These are phyloP conservation scores for Cercospora sp. DNA, from an alignment of 2,329 filamentous ascomycete genomes.

Conservation along the genomic window DNA sequence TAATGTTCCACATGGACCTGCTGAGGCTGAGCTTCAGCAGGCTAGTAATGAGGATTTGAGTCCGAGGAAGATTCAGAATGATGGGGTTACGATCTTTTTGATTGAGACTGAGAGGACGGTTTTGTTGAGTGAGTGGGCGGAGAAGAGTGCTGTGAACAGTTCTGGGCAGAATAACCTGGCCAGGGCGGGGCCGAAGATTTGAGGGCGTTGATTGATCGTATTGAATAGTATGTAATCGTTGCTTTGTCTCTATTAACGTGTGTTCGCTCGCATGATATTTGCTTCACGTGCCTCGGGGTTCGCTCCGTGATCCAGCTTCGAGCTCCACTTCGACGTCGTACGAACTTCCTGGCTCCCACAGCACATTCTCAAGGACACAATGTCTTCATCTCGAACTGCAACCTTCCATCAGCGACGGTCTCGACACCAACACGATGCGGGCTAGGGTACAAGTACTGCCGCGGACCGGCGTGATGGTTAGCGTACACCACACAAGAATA, in stretches of 20 bases:
- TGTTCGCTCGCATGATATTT: background rate
- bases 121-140: conserved; percentile 22
- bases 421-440: background rate
- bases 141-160: conserved; percentile 14
- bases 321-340: background rate
- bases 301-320: background rate
- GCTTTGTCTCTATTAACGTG: conserved; percentile 4
- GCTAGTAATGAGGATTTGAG: conserved; percentile 16
- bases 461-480: background rate
- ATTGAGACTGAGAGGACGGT: conserved; percentile 24
- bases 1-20: conserved; percentile 19
- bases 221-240: background rate
- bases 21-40: conserved; percentile 21
- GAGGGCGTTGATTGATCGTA: background rate
- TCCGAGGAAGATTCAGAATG: conserved; percentile 19
- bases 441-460: background rate
- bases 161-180: background rate
- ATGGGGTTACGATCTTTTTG: conserved; percentile 18
- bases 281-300: background rate
- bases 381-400: background rate
- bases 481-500: background rate
- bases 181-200: background rate
- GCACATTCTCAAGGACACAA: background rate
- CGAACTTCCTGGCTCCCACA: background rate
- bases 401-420: background rate